Evolutionary conservation across 345 rosid species (phyloP).

Genomic region (Eucalyptus pauciflora): DNA sequence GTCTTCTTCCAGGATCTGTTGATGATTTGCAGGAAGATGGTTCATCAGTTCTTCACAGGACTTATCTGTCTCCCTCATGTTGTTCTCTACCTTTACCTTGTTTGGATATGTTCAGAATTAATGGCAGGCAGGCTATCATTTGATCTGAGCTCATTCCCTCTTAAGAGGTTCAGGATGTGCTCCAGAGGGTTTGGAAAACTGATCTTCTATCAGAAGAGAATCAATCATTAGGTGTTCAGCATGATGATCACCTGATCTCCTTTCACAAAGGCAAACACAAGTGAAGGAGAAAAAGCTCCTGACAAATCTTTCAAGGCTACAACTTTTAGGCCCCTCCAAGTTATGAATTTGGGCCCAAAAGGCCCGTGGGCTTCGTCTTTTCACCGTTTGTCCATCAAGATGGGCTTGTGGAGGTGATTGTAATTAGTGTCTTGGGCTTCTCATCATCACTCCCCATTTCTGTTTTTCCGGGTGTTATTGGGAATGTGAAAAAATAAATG

Average conservation of each 20-base stretch:
- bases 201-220: not conserved
- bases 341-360: not conserved
- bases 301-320: not conserved
- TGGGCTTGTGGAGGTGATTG: not conserved
- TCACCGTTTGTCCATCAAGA: not conserved
- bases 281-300: not conserved
- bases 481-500: not conserved
- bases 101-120: not conserved
- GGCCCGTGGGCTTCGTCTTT: not conserved
- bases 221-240: not conserved
- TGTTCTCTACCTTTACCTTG: not conserved
- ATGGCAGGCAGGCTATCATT: not conserved
- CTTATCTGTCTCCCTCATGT: not conserved
- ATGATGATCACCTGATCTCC: not conserved
- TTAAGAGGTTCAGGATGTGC: not conserved
- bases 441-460: not conserved
- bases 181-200: not conserved
- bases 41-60: not conserved
- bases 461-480: no score
- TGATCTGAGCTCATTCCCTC: not conserved
- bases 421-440: not conserved
- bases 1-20: not conserved
- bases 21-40: not conserved
- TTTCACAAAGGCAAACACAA: not conserved
- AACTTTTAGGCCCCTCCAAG: not conserved